A percentile compares a stretch with the other conserved stretches of the same genome.
Conservation (phyloP, 2,329 filamentous ascomycete species). For the Orbilia brochopaga region DNA sequence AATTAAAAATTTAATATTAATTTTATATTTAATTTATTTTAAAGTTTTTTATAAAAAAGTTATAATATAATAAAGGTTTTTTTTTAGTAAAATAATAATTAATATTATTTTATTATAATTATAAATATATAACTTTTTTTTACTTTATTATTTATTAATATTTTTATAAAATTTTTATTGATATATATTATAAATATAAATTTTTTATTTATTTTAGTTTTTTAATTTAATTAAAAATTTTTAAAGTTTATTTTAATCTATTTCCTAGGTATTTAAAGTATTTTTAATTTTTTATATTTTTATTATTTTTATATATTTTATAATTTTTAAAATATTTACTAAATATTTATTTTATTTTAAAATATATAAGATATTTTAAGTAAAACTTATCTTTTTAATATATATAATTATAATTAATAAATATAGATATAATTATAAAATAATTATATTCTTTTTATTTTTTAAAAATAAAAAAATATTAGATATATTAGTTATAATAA, state of each 20-base stretch:
- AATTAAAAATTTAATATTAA: not conserved
- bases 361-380: not conserved
- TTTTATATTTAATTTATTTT: not conserved
- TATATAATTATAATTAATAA: too few species aligned
- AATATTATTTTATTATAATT: not conserved
- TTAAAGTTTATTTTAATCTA: not conserved
- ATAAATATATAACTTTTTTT: not conserved
- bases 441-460: not conserved
- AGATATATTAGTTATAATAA: not conserved
- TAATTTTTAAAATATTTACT: not conserved
- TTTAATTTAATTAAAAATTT: not conserved
- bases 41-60: not conserved
- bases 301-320: not conserved
- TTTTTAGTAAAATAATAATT: not conserved
- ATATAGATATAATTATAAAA: too few species aligned
- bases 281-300: not conserved
- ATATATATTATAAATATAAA: not conserved
- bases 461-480: not conserved
- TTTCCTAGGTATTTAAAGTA: not conserved
- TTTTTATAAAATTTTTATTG: not conserved
- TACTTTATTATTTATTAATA: constrained; percentile 1
- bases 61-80: not conserved
- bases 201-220: not conserved
- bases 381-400: not conserved
- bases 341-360: not conserved